Conservation (phyloP, 768 basidiomycete species). For the Rhodosporidiobolus sp. region DNA sequence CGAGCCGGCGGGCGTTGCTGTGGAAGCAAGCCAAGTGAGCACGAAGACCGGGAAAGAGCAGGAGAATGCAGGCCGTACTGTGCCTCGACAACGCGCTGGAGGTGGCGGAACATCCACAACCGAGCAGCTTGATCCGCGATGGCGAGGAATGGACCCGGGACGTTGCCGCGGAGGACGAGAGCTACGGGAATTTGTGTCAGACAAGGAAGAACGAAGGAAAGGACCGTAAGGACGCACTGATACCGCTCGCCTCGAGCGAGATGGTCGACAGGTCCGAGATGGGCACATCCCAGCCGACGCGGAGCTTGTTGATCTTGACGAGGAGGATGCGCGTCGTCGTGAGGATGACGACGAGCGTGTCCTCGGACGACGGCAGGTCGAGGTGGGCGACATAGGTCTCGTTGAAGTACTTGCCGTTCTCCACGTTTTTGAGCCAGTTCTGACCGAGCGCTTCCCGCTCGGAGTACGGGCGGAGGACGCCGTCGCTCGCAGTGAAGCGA, state of each 20-base stretch:
- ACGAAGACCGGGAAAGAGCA: not conserved
- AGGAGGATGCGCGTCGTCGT: constrained; percentile 75
- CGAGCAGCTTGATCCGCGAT: constrained; percentile 43
- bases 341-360: constrained; percentile 53
- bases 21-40: not conserved
- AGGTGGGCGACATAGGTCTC: constrained; percentile 84
- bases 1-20: constrained; percentile 7
- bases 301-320: constrained; percentile 79
- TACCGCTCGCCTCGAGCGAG: constrained; percentile 83
- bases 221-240: constrained; percentile 48
- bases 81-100: constrained; percentile 32
- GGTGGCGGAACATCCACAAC: constrained; percentile 42
- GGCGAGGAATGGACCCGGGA: constrained; percentile 53
- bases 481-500: constrained; percentile 78
- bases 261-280: constrained; percentile 82
- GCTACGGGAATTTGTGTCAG: constrained; percentile 20
- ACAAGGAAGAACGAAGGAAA: not conserved
- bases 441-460: constrained; percentile 87
- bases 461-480: constrained; percentile 80
- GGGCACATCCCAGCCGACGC: constrained; percentile 85
- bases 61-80: constrained; percentile 10
- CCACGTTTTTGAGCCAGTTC: constrained; percentile 93
- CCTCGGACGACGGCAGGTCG: constrained; percentile 39
- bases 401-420: constrained; percentile 76
- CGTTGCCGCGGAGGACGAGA: constrained; percentile 67